Base-by-base conservation (phyloP, 371 early-diverging fungal species). In the Saksenaea oblongispora region DNA sequence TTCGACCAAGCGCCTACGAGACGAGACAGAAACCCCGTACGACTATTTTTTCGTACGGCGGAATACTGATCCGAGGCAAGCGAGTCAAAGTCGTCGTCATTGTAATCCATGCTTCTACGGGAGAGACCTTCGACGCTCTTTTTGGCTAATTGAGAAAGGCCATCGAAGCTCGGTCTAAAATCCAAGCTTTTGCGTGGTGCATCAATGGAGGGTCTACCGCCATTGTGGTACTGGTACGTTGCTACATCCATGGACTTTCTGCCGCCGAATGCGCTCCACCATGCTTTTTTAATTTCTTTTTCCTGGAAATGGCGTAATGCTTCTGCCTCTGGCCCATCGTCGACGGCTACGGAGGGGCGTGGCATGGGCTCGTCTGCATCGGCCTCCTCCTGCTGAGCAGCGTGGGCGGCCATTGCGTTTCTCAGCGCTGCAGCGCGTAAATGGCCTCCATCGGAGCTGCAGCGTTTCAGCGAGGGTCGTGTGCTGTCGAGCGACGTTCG, bases 381-480 rank as follows among this genome's bases (percentile, higher is more conserved):
- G 4, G n/a, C 59, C 13, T 31, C 56, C 1, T 55, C 34, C 42
- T 66, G 44, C 51, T 56, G 28, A 24, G 58, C 34, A 15, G 36
- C 35, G 24, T 74, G 70, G 5, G 77, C 80, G 13, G 72, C 75
- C 75, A 75, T 75, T 0, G 75, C 70, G 55, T 80, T 77, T 65
- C 70, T 73, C 36, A 77, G 54, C 1, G 78, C 78, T 18, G 80
- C 71, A 11, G 75, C 70, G 8, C 80, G 66, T 58, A 80, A 55
- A 26, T 72, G 70, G 1, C 72, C 71, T n/a, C 74, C 76, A 61
- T 80, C 80, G 1, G 78, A 80, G 57, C 75, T 80, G 54, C 76
- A 75, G 22, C 78, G 61, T 56, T 72, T 75, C 54, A 80, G 58
- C 8, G 73, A 59, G 22, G 62, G 27, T 65, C 67, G 37, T 60